phyloP scores from a whole-genome alignment of 2,329 filamentous ascomycete genomes.

The Mycocentrospora acerina region DNA sequence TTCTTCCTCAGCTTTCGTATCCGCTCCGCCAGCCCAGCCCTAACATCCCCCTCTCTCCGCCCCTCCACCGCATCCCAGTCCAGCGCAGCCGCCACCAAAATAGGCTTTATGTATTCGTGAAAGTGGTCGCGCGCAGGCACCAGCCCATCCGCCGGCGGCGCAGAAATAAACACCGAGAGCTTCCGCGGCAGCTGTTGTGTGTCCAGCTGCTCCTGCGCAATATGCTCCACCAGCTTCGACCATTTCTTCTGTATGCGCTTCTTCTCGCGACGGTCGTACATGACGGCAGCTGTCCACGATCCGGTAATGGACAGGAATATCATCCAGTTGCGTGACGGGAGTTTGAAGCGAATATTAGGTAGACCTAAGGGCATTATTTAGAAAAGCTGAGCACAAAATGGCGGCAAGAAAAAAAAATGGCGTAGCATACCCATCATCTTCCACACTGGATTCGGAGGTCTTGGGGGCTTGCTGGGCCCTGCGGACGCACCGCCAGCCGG shows the following conservation, averaged over 20 bases:
- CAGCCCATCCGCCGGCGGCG: slow-evolving; percentile 83
- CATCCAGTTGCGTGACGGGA: slow-evolving; percentile 96
- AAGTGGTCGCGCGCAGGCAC: slow-evolving; percentile 90
- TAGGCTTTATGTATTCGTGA: slow-evolving; percentile 91
- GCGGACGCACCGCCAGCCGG: slow-evolving; percentile 22
- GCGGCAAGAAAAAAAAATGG: slow-evolving; percentile 2
- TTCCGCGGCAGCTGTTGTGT: slow-evolving; percentile 75
- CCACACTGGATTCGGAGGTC: slow-evolving; percentile 41
- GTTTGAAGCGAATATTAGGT: slow-evolving; percentile 76
- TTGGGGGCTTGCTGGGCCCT: slow-evolving; percentile 28
- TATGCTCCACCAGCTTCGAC: slow-evolving; percentile 79
- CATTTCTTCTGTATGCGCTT: slow-evolving; percentile 82
- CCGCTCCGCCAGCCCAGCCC: slow-evolving; percentile 81
- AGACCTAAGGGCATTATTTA: slow-evolving; percentile 62
- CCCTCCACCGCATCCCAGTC: slow-evolving; percentile 98
- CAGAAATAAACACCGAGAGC: slow-evolving; percentile 81
- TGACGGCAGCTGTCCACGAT: slow-evolving; percentile 74
- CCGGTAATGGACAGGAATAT: slow-evolving; percentile 85
- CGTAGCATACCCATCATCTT: slow-evolving; percentile 42
- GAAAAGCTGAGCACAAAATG: slow-evolving; percentile 9
- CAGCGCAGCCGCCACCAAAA: slow-evolving; percentile 83
- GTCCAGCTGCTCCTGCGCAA: slow-evolving; percentile 74
- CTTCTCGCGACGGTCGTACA: slow-evolving; percentile 93
- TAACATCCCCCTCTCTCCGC: slow-evolving; percentile 85
- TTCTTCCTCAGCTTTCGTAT: slow-evolving; percentile 69